Evolutionary conservation across 139 green algal species (phyloP).

Genomic region (Edaphochlamys debaryana): DNA sequence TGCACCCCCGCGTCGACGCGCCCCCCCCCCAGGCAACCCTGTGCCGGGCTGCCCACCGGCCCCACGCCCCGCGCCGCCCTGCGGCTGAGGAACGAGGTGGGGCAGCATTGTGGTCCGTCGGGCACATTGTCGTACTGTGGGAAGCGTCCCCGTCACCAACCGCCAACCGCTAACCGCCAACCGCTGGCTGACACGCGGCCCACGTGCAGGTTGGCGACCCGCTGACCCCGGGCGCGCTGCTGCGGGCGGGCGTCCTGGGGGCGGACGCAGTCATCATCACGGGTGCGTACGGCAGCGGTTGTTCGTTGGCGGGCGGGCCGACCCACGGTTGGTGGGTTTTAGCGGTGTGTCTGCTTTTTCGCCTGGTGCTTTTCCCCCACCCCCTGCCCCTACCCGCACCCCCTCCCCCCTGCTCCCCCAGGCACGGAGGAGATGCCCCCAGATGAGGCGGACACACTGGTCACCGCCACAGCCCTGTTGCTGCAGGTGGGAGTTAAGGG

Average conservation of each 20-base stretch:
- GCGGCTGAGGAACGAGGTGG: background rate
- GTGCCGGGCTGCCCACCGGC: background rate
- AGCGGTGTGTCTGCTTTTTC: background rate
- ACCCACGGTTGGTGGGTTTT: too few species aligned
- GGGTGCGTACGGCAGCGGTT: background rate
- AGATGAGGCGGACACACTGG: slow-evolving; percentile 8
- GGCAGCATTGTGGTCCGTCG: too few species aligned
- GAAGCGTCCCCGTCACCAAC: too few species aligned
- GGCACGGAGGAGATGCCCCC: background rate
- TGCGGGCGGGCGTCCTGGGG: background rate
- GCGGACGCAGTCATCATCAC: slow-evolving; percentile 29
- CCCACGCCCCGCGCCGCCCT: background rate
- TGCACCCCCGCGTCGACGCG: background rate
- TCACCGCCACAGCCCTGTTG: slow-evolving; percentile 3
- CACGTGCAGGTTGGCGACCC: slow-evolving; percentile 10
- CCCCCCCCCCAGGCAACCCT: background rate
- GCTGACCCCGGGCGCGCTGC: background rate
- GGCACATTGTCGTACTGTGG: too few species aligned
- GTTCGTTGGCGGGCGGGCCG: background rate
- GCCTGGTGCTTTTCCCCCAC: background rate
- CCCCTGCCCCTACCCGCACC: too few species aligned
- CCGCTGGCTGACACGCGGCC: too few species aligned
- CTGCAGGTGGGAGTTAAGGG: too few species aligned
- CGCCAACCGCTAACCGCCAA: too few species aligned
- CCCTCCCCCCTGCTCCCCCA: background rate